Evolutionary conservation across 768 basidiomycete species (phyloP), one percentile per base, ranked within the genome.

Genomic region (Polyporus arcularius): DNA sequence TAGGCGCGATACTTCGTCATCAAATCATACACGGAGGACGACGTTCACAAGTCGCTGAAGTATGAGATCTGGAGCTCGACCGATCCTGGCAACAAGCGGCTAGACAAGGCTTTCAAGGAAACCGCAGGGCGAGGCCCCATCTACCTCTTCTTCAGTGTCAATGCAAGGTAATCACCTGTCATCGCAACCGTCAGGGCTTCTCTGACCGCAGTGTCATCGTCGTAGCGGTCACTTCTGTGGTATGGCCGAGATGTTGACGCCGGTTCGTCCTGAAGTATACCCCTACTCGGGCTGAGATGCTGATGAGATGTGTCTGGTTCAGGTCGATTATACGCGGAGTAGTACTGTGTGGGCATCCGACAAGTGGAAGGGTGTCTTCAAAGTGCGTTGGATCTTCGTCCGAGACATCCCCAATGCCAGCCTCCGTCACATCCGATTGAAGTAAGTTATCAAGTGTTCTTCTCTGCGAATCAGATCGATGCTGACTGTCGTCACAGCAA

Each of bases 311-410:
- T 15, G 58, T 41, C 15, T 26, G 8, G 42, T 62, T 46, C 58
- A 88, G 83, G 91, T 98, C 40, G 96, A 98, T 72, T 96, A 98
- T 73, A 90, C 91, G 5, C 84, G 90, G 60, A 94, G 93, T 72
- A 95, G 92, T 63, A 98, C 90, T 1, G 97, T 99, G 18, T 99
- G 97, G 97, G 96, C 96, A 1, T 96, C 96, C 38, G 96, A 98
- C 76, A 99, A 99, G 73, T 99, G 97, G 97, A 98, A 99, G 75
- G 97, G 97, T 26, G 94, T 98, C 54, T 97, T 99, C 81, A 96
- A 96, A 77, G 94, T 99, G 28, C 85, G 89, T 58, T 98, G 97
- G 97, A 88, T 98, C 64, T 98, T 94, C 72, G 95, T 99, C 58
- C 88, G 94, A 58, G 96, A 98, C 71, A 94, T 94, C 52, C 94